A percentile compares a stretch with the other conserved stretches of the same genome.
Evolutionary conservation across 768 basidiomycete species (phyloP).

Genomic region (Sarcomyxa edulis): DNA sequence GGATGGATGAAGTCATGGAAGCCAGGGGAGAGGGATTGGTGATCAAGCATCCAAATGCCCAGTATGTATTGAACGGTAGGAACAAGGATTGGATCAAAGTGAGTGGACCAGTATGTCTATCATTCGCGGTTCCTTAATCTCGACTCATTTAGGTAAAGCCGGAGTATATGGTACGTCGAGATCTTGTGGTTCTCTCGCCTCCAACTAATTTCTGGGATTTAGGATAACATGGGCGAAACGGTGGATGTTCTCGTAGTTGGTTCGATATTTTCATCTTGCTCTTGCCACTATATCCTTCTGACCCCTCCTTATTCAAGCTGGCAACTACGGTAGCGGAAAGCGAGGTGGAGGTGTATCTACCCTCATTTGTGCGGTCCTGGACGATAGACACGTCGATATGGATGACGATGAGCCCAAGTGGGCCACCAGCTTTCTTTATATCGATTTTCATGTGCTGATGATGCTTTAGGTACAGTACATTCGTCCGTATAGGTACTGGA

Average conservation of each 20-base stretch:
- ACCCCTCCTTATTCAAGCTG: constrained; percentile 43
- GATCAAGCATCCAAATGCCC: constrained; percentile 76
- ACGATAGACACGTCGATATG: constrained; percentile 53
- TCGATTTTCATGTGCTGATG: constrained; percentile 1
- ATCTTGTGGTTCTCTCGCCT: background rate
- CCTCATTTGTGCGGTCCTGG: constrained; percentile 84
- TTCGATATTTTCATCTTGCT: constrained; percentile 26
- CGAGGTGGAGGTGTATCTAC: constrained; percentile 88
- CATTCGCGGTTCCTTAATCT: background rate
- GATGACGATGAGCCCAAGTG: constrained; percentile 66
- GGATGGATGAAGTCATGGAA: constrained; percentile 82
- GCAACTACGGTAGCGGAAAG: constrained; percentile 82
- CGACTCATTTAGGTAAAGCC: constrained; percentile 58
- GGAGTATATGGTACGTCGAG: constrained; percentile 68
- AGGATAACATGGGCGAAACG: constrained; percentile 92
- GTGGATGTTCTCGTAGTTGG: constrained; percentile 90
- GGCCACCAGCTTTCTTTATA: constrained; percentile 9
- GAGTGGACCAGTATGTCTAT: constrained; percentile 6
- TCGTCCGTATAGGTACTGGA: constrained; percentile 89
- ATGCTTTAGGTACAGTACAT: constrained; percentile 66
- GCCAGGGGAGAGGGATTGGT: constrained; percentile 89
- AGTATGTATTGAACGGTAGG: constrained; percentile 83
- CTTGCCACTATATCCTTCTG: constrained; percentile 1
- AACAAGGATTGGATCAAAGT: constrained; percentile 94
- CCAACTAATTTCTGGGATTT: background rate